These are phyloP conservation scores for Annona squamosa DNA, from an alignment of 164 flowering plant species.

Conservation along the genomic window DNA sequence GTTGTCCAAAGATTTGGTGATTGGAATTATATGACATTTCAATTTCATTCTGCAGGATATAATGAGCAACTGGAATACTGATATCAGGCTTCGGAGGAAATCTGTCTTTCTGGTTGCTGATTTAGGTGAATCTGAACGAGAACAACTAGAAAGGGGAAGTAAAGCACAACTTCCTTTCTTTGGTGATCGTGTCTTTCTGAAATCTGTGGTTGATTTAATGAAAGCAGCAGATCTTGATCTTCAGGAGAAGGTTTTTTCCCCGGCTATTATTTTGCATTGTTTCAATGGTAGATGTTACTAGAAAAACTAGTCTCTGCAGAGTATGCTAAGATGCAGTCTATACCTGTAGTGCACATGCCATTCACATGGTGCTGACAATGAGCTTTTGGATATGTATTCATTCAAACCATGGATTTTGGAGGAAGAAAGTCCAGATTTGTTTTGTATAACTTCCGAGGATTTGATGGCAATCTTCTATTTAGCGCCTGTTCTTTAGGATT, in stretches of 20 bases:
- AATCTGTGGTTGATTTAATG: constrained; percentile 67
- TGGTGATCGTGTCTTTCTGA: constrained; percentile 48
- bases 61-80: constrained; percentile 61
- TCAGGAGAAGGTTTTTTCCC: constrained; percentile 69
- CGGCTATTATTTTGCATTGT: not conserved
- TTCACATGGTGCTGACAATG: not conserved
- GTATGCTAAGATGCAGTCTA: not conserved
- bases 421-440: not conserved
- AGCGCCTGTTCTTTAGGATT: not conserved
- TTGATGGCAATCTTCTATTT: too few relatives aligned
- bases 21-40: not conserved
- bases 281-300: not conserved
- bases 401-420: not conserved
- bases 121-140: constrained; percentile 49
- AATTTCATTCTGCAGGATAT: constrained; percentile 41
- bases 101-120: constrained; percentile 68
- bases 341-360: not conserved
- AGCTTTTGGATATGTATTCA: not conserved
- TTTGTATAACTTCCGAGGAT: not conserved
- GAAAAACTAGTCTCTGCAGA: not conserved
- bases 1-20: not conserved
- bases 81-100: constrained; percentile 64
- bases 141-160: constrained; percentile 37
- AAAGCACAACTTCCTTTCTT: constrained; percentile 41
- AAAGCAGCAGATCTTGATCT: constrained; percentile 71